Evolutionary conservation across 768 basidiomycete genomes (phyloP).

Genomic region (Chalciporus pseudorubinellus): DNA sequence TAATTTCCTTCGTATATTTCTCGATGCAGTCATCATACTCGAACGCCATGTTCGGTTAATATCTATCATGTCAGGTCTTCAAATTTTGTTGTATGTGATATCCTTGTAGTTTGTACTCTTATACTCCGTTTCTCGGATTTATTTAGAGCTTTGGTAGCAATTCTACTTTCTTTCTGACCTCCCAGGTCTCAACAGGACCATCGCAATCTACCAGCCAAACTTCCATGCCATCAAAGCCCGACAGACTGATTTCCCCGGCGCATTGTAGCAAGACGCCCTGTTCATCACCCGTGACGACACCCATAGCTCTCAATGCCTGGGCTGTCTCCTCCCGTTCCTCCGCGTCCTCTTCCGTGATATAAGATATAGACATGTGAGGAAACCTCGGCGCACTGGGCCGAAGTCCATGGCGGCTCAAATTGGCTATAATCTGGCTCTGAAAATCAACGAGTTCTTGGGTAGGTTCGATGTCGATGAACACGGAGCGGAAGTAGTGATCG

Average conservation of each 20-base stretch:
- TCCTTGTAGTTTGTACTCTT: too few species aligned
- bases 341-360: conserved; percentile 66
- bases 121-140: background rate
- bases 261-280: conserved; percentile 26
- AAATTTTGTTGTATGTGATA: too few species aligned
- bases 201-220: conserved; percentile 61
- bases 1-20: conserved; percentile 7
- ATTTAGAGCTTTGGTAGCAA: background rate
- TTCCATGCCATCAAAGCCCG: conserved; percentile 45
- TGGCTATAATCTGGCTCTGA: conserved; percentile 45
- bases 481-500: conserved; percentile 67
- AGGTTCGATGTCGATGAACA: conserved; percentile 52
- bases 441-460: conserved; percentile 46
- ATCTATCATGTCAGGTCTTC: background rate
- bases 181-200: conserved; percentile 60
- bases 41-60: background rate
- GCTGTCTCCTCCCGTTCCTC: conserved; percentile 49
- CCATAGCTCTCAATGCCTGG: conserved; percentile 38
- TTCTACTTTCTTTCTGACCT: conserved; percentile 38
- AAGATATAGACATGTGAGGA: conserved; percentile 74
- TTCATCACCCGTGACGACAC: conserved; percentile 33
- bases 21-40: background rate
- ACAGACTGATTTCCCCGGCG: conserved; percentile 34
- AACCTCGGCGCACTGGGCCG: conserved; percentile 53
- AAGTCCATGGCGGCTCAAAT: conserved; percentile 32